Percentiles rank a stretch among this genome's conserved stretches.
Evolutionary conservation across 352 stramenopile genomes (phyloP).

Genomic region (Phytopythium litorale): DNA sequence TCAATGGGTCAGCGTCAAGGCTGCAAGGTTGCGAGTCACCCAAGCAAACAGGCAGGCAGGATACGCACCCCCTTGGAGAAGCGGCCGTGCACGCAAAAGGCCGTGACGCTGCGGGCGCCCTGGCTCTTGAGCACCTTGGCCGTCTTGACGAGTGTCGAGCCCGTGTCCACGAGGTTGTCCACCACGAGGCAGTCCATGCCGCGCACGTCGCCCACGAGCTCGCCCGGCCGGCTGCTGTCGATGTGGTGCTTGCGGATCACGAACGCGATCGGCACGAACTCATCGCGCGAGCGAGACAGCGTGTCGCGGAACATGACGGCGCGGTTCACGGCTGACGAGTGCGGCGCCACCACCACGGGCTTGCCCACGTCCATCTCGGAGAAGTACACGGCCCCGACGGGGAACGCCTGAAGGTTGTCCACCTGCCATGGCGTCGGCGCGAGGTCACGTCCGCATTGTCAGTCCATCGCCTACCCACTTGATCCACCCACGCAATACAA

Average conservation of each 20-base stretch:
- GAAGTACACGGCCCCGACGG: constrained; percentile 85
- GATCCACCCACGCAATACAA: too few relatives aligned
- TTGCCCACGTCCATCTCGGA: constrained; percentile 66
- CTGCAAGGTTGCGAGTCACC: neutral
- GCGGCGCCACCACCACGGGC: constrained; percentile 77
- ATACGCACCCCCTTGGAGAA: constrained; percentile 73
- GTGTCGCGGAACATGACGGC: constrained; percentile 81
- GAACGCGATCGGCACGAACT: constrained; percentile 75
- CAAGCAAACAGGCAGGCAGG: neutral
- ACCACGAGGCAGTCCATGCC: constrained; percentile 87
- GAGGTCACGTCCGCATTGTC: neutral
- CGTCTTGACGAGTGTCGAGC: constrained; percentile 78
- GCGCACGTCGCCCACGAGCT: constrained; percentile 74
- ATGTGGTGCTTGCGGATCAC: constrained; percentile 84
- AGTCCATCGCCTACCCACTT: neutral
- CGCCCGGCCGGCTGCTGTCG: constrained; percentile 54
- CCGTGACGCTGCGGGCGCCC: constrained; percentile 72
- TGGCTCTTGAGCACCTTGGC: constrained; percentile 78
- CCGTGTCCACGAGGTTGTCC: constrained; percentile 85
- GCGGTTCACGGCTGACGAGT: constrained; percentile 77
- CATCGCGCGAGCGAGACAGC: constrained; percentile 69
- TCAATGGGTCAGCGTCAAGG: too few relatives aligned
- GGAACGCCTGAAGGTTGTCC: constrained; percentile 83
- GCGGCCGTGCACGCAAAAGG: constrained; percentile 80
- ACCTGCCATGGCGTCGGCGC: constrained; percentile 24